phyloP scores from a whole-genome alignment of 2,329 filamentous ascomycete genomes.

The Diaporthe citri region DNA sequence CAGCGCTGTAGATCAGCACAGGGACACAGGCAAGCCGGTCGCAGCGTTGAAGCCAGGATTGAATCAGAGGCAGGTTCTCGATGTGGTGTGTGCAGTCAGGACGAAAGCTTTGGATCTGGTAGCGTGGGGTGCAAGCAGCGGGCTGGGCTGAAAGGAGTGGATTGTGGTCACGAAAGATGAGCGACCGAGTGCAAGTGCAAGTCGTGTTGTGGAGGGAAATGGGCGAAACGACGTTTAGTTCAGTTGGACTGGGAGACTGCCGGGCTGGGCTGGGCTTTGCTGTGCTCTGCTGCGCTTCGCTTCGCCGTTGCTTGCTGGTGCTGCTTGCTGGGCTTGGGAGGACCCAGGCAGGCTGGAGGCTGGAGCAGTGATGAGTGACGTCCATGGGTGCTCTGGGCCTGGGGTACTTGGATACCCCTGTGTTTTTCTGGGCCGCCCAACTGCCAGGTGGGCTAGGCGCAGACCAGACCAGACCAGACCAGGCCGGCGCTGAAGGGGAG shows the following conservation, averaged over 20 bases:
- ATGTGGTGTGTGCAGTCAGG: neutral
- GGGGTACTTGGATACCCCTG: conserved; percentile 31
- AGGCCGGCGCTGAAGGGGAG: conserved; percentile 11
- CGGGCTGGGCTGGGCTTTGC: conserved; percentile 17
- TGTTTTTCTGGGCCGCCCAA: conserved; percentile 25
- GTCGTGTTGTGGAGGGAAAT: conserved; percentile 28
- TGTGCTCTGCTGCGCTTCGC: conserved; percentile 5
- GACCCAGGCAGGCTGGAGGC: conserved; percentile 17
- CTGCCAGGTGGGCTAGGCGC: conserved; percentile 31
- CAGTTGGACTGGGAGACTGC: neutral
- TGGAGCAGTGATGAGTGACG: conserved; percentile 28
- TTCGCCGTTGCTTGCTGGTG: neutral
- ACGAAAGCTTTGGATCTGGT: conserved; percentile 4
- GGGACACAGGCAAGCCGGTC: conserved; percentile 27
- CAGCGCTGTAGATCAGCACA: conserved; percentile 30
- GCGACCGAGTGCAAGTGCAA: conserved; percentile 33
- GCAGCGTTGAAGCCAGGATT: conserved; percentile 21
- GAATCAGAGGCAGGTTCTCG: conserved; percentile 14
- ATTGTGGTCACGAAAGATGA: conserved; percentile 36
- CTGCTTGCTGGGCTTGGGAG: conserved; percentile 12
- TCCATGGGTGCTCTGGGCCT: conserved; percentile 12
- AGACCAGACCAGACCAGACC: conserved; percentile 30
- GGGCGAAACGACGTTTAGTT: conserved; percentile 24
- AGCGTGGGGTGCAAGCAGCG: conserved; percentile 25
- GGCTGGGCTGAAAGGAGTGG: conserved; percentile 25